Evolutionary conservation across 139 green algal species (phyloP).

Genomic region (Chlorella sp.): DNA sequence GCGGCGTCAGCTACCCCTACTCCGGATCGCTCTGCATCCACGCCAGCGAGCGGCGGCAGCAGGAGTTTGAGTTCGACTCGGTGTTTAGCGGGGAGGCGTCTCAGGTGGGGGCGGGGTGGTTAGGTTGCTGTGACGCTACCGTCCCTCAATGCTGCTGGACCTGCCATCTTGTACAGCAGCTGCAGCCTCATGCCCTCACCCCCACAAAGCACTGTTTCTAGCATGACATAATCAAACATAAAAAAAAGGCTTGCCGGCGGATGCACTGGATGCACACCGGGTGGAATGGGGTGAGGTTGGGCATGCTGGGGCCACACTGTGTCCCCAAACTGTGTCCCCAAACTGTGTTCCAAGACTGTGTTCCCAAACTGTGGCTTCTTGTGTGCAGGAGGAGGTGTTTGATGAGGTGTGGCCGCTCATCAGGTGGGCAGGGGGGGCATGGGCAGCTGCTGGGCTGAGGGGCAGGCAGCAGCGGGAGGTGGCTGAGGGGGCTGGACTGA

Average conservation of each 20-base stretch:
- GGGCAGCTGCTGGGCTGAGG: not conserved
- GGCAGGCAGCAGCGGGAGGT: not conserved
- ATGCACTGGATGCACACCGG: no score
- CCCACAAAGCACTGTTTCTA: no score
- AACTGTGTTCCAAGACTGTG: no score
- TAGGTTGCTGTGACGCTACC: no score
- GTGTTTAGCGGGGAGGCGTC: constrained; percentile 51
- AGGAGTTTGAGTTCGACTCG: constrained; percentile 67
- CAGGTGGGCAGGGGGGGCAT: not conserved
- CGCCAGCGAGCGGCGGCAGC: constrained; percentile 39
- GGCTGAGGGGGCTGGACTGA: not conserved
- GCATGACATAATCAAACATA: no score
- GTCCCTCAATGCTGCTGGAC: no score
- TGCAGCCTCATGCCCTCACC: no score
- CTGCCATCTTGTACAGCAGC: no score
- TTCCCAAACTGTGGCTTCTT: not conserved
- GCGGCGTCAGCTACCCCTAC: constrained; percentile 58
- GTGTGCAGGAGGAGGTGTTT: constrained; percentile 56
- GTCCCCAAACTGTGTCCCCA: no score
- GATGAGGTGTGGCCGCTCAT: constrained; percentile 69
- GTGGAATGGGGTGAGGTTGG: no score
- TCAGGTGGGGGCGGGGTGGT: constrained; percentile 34
- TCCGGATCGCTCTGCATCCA: constrained; percentile 61
- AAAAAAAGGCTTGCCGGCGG: no score
- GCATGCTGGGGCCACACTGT: no score